These are phyloP conservation scores for Ophiosphaerella herpotricha DNA, from an alignment of 2,329 filamentous ascomycete genomes.

Conservation along the genomic window DNA sequence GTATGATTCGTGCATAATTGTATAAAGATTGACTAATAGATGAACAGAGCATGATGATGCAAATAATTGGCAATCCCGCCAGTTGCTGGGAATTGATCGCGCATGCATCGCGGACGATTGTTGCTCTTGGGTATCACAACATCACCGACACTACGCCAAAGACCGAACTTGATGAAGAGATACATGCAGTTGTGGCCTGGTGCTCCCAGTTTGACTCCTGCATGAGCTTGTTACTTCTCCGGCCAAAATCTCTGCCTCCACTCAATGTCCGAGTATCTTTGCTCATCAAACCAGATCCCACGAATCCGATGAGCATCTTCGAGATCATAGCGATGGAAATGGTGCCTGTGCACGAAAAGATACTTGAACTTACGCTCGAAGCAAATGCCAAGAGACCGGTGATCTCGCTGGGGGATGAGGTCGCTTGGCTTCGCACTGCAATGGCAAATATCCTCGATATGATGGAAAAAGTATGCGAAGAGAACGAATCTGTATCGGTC, in stretches of 20 bases:
- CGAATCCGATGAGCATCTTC: slow-evolving; percentile 32
- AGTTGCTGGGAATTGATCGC: slow-evolving; percentile 39
- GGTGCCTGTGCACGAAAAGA: slow-evolving; percentile 34
- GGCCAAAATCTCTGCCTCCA: slow-evolving; percentile 35
- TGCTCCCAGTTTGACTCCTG: slow-evolving; percentile 38
- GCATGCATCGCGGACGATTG: slow-evolving; percentile 36
- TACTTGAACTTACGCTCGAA: slow-evolving; percentile 32
- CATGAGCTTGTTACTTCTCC: slow-evolving; percentile 36
- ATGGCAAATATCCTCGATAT: slow-evolving; percentile 28
- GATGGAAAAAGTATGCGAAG: slow-evolving; percentile 27
- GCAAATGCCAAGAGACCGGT: slow-evolving; percentile 12
- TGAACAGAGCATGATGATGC: slow-evolving; percentile 35
- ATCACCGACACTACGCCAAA: slow-evolving; percentile 18
- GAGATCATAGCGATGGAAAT: slow-evolving; percentile 31
- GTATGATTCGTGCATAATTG: neutral
- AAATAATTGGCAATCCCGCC: slow-evolving; percentile 39
- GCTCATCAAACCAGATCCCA: slow-evolving; percentile 26
- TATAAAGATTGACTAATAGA: neutral
- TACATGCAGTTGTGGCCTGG: slow-evolving; percentile 34
- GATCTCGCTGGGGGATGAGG: slow-evolving; percentile 21
- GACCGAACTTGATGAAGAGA: slow-evolving; percentile 30
- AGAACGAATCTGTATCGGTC: neutral
- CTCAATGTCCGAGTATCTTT: slow-evolving; percentile 30
- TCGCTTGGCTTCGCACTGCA: slow-evolving; percentile 23
- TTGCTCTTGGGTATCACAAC: slow-evolving; percentile 39